Percentiles rank a stretch among this genome's conserved stretches.
Evolutionary conservation across 805 yeast genomes (phyloP).

Genomic region (Wickerhamiella qilinensis): DNA sequence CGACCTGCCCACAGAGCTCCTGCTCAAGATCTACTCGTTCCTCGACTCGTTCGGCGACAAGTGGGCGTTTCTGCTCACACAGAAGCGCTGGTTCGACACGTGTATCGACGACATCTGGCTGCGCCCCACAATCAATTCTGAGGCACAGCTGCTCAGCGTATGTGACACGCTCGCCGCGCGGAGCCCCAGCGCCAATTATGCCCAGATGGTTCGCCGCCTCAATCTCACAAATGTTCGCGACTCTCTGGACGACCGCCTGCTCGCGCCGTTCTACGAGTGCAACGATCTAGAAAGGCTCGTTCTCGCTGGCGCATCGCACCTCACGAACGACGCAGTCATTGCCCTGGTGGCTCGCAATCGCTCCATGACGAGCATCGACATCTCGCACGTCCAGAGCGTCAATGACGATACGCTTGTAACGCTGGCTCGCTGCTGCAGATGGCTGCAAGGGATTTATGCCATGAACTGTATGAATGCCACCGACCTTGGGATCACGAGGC

Average conservation of each 20-base stretch:
- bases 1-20: conserved; percentile 30
- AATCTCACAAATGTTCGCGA: conserved; percentile 64
- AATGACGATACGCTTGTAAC: conserved; percentile 56
- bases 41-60: conserved; percentile 13
- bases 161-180: conserved; percentile 33
- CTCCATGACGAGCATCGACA: conserved; percentile 68
- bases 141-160: conserved; percentile 31
- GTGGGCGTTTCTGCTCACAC: conserved; percentile 38
- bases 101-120: conserved; percentile 76
- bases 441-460: conserved; percentile 80
- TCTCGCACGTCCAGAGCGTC: conserved; percentile 58
- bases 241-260: conserved; percentile 45
- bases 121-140: conserved; percentile 55
- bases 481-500: conserved; percentile 41
- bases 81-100: conserved; percentile 64
- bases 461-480: conserved; percentile 66
- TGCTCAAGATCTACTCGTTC: conserved; percentile 12
- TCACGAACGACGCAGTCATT: conserved; percentile 47
- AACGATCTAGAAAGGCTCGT: conserved; percentile 71
- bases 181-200: conserved; percentile 39
- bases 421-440: conserved; percentile 52
- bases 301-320: conserved; percentile 56
- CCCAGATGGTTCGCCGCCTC: conserved; percentile 52
- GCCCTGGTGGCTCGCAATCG: conserved; percentile 47
- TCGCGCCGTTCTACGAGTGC: conserved; percentile 48